Evolutionary conservation across 2,329 filamentous ascomycete species (phyloP), one percentile per base, ranked within the genome.

Genomic region (Zalaria sp.): DNA sequence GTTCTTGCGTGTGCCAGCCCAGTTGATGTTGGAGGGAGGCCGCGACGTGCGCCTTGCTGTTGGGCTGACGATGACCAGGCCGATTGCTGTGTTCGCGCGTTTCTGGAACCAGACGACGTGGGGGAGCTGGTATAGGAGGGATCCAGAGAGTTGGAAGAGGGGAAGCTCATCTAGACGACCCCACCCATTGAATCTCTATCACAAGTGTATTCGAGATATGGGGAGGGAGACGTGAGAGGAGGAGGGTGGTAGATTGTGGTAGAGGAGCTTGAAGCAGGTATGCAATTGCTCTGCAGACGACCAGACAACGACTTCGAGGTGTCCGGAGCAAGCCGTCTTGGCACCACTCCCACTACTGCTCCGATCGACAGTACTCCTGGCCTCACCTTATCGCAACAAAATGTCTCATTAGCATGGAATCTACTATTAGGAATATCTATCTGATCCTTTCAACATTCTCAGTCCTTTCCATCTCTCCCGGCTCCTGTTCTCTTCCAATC

Each of bases 1-100:
- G 63, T 49, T 59, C 58, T 50, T 55, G 52, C 49, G 54, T 62
- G 65, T 48, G 67, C 55, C 52, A 67, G 65, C 46, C 62, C 67
- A 50, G 69, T 75, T 51, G 73, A 69, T 54, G 77, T 70, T 57
- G 74, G 72, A 53, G 74, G 68, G 57, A 72, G 63, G 53, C 68
- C 67, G 61, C 73, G 70, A 56, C 73, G 72, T 58, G 67, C 62
- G 60, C 60, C 66, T 53, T 71, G 66, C 57, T 71, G 68, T 57
- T 68, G 68, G 59, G 65, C 63, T 56, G 69, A 64, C 57, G 66
- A 63, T 64, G 68, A 71, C 72, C 72, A 76, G 58, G 68, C 64
- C 60, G 69, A 68, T 65, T 71, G 68, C 64, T 68, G 66, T 59
- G 66, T 58, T 47, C 51, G 51, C 40, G 61, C 59, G 64, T 60